These are phyloP conservation scores for Penicillium cosmopolitanum DNA, from an alignment of 495 filamentous ascomycete genomes.

Conservation along the genomic window DNA sequence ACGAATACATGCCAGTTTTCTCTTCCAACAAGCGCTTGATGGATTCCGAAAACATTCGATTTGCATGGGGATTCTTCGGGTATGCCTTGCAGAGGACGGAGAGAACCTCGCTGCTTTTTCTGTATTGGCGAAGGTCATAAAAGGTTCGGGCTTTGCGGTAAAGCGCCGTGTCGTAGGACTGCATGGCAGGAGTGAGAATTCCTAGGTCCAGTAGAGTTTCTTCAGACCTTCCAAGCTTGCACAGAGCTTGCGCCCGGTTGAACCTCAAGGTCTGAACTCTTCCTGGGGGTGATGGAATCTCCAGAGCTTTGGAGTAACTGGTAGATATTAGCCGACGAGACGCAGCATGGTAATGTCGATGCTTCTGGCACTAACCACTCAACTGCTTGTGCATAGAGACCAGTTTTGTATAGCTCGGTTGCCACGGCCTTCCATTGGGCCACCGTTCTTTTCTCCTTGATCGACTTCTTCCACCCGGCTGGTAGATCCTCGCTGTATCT, in stretches of 20 bases:
- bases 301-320: not conserved
- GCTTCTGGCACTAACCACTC: not conserved
- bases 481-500: not conserved
- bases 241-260: not conserved
- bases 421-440: not conserved
- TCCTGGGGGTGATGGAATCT: not conserved
- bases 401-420: not conserved
- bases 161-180: not conserved
- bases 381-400: not conserved
- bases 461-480: not conserved
- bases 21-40: not conserved
- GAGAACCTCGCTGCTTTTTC: not conserved
- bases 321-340: not conserved
- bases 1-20: not conserved
- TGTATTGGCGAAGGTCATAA: not conserved
- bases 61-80: not conserved
- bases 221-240: not conserved
- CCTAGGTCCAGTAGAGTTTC: not conserved
- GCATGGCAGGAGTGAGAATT: not conserved
- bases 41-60: not conserved
- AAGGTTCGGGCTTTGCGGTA: not conserved
- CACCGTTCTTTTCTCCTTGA: not conserved
- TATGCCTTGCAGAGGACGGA: not conserved
- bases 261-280: not conserved
- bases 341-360: not conserved